Evolutionary conservation across 2,329 filamentous ascomycete species (phyloP).

Genomic region (Polytolypa hystricis): DNA sequence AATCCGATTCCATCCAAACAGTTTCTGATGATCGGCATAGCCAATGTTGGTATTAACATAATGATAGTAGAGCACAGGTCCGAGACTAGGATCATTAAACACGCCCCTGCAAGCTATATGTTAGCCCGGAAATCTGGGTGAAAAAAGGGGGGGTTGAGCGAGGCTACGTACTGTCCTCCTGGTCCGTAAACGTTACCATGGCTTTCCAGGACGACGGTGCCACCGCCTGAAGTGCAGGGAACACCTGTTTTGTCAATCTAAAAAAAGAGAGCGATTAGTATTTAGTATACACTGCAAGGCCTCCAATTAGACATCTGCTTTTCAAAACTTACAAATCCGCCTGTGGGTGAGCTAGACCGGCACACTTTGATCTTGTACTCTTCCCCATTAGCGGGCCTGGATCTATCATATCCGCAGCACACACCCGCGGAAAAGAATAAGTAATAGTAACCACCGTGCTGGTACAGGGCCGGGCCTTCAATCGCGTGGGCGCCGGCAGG

Average conservation of each 20-base stretch:
- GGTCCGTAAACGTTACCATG: slow-evolving; percentile 54
- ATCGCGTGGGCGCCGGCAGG: slow-evolving; percentile 40
- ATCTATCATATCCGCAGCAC: slow-evolving; percentile 49
- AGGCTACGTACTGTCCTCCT: slow-evolving; percentile 51
- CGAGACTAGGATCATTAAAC: slow-evolving; percentile 26
- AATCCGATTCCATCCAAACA: slow-evolving; percentile 38
- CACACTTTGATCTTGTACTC: slow-evolving; percentile 59
- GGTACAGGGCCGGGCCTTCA: slow-evolving; percentile 48
- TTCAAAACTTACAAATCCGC: slow-evolving; percentile 14
- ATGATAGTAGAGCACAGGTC: slow-evolving; percentile 52
- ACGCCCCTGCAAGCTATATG: slow-evolving; percentile 16
- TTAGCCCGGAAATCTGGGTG: not conserved
- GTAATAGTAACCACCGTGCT: slow-evolving; percentile 49
- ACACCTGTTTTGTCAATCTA: slow-evolving; percentile 27
- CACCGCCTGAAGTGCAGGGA: slow-evolving; percentile 46
- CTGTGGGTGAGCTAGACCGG: slow-evolving; percentile 41
- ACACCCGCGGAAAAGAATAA: slow-evolving; percentile 51
- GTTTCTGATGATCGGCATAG: slow-evolving; percentile 37
- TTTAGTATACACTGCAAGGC: not conserved
- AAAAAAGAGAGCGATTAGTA: not conserved
- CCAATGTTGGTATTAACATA: slow-evolving; percentile 47
- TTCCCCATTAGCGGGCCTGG: slow-evolving; percentile 41
- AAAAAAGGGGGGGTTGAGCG: slow-evolving; percentile 20
- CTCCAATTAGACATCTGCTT: not conserved
- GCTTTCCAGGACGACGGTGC: slow-evolving; percentile 49